Conservation (phyloP, 2,329 filamentous ascomycete species). For the Aspergillus cejpii region DNA sequence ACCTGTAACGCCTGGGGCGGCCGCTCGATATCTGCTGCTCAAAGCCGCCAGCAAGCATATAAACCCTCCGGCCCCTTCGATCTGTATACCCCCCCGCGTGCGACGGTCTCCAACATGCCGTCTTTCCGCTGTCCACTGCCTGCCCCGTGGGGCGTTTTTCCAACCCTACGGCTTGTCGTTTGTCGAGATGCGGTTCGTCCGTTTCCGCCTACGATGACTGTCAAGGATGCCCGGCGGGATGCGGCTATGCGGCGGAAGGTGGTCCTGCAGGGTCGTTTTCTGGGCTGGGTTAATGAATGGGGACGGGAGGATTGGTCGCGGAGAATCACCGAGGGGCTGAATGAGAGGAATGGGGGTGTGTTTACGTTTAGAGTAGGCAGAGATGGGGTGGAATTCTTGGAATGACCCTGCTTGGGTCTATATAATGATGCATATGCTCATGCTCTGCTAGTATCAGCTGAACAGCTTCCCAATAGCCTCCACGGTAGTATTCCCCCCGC, state of each 20-base stretch:
- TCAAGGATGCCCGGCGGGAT: slow-evolving; percentile 31
- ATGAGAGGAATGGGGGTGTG: slow-evolving; percentile 23
- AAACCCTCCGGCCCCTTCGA: slow-evolving; percentile 19
- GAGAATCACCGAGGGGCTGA: slow-evolving; percentile 24
- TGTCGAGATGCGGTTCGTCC: slow-evolving; percentile 31
- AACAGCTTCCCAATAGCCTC: slow-evolving; percentile 55
- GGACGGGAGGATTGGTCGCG: slow-evolving; percentile 33
- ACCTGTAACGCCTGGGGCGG: slow-evolving; percentile 27
- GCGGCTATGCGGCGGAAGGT: slow-evolving; percentile 32
- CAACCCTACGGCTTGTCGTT: slow-evolving; percentile 35
- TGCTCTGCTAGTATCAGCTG: slow-evolving; percentile 4
- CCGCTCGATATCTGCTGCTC: slow-evolving; percentile 7
- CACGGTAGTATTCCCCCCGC: slow-evolving; percentile 59
- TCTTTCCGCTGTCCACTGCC: slow-evolving; percentile 34
- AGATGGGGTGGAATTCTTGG: slow-evolving; percentile 20
- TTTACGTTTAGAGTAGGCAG: slow-evolving; percentile 27
- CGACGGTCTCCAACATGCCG: slow-evolving; percentile 12
- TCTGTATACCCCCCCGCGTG: slow-evolving; percentile 9
- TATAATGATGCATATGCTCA: neutral
- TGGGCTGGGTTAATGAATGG: slow-evolving; percentile 35
- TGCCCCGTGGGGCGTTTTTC: slow-evolving; percentile 36
- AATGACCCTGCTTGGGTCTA: neutral
- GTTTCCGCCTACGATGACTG: slow-evolving; percentile 31
- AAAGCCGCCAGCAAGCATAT: neutral
- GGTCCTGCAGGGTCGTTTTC: slow-evolving; percentile 31